Evolutionary conservation across 148 eudicot genomes (phyloP).

Genomic region (Camellia sinensis): DNA sequence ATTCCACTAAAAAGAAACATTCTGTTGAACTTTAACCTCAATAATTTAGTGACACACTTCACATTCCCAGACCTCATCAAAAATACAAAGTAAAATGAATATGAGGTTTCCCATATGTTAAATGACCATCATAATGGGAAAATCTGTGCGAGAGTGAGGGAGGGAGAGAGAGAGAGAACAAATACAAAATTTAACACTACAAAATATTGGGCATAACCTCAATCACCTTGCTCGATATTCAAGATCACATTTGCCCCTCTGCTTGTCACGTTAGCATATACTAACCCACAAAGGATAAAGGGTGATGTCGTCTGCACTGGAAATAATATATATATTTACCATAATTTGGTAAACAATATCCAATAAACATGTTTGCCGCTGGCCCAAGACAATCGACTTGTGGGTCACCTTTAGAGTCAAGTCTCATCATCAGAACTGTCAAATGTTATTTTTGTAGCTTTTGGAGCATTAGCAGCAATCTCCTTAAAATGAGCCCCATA

Average conservation of each 20-base stretch:
- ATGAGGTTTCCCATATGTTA: no score
- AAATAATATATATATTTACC: background rate
- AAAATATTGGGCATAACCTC: no score
- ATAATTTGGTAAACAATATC: background rate
- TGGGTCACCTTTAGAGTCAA: constrained; percentile 20
- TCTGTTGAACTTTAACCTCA: no score
- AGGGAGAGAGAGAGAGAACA: no score
- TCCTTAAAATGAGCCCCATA: constrained; percentile 96
- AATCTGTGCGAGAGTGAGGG: no score
- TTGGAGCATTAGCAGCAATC: constrained; percentile 87
- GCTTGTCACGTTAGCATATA: background rate
- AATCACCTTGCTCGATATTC: background rate
- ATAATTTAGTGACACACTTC: no score
- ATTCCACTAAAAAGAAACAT: no score
- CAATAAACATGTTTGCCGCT: background rate
- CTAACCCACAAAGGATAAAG: background rate
- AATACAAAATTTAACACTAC: no score
- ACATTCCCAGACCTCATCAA: no score
- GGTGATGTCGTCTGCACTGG: background rate
- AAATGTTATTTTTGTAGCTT: constrained; percentile 78
- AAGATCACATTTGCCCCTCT: background rate
- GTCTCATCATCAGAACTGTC: constrained; percentile 68
- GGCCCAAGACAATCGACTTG: background rate
- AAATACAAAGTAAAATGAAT: no score
- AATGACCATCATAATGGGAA: no score